phyloP scores from a whole-genome alignment of 2,329 filamentous ascomycete genomes.

The Aspergillus ochraceoroseus region DNA sequence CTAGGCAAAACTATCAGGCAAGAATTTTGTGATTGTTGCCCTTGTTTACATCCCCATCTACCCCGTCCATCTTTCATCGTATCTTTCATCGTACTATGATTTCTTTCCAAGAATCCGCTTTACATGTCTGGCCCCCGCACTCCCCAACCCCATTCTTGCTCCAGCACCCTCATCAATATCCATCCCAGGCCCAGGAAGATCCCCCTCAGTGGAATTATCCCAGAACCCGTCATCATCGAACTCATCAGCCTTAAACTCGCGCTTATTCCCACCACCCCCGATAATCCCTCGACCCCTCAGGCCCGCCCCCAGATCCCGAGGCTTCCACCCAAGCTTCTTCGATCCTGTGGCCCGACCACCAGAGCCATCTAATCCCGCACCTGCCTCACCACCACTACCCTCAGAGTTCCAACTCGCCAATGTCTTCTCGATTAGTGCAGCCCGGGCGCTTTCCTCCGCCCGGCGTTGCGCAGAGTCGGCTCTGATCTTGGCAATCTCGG shows the following conservation, averaged over 20 bases:
- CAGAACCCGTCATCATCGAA: constrained; percentile 38
- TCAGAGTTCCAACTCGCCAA: constrained; percentile 39
- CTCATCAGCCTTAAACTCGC: constrained; percentile 39
- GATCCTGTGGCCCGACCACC: constrained; percentile 4
- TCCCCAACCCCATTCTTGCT: constrained; percentile 21
- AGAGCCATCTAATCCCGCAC: constrained; percentile 1
- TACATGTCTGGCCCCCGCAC: constrained; percentile 26
- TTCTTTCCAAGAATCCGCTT: constrained; percentile 39
- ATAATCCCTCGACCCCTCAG: constrained; percentile 13
- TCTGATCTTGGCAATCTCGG: constrained; percentile 65
- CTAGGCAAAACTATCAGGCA: too few species aligned
- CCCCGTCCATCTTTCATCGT: too few species aligned
- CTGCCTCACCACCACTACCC: constrained; percentile 14
- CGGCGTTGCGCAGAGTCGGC: constrained; percentile 53
- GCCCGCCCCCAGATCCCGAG: constrained; percentile 11
- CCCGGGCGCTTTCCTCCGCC: constrained; percentile 47
- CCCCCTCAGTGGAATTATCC: constrained; percentile 29
- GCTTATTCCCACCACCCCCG: constrained; percentile 35
- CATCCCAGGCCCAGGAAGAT: constrained; percentile 33
- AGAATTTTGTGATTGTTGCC: too few species aligned
- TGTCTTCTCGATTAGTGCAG: constrained; percentile 48
- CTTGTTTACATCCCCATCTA: too few species aligned
- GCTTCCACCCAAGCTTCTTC: constrained; percentile 13
- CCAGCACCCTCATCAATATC: constrained; percentile 39
- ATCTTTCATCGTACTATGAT: too few species aligned